Evolutionary conservation across 164 flowering plant species (phyloP), one percentile per base, ranked within the genome.

Genomic region (Nymphaea colorata): DNA sequence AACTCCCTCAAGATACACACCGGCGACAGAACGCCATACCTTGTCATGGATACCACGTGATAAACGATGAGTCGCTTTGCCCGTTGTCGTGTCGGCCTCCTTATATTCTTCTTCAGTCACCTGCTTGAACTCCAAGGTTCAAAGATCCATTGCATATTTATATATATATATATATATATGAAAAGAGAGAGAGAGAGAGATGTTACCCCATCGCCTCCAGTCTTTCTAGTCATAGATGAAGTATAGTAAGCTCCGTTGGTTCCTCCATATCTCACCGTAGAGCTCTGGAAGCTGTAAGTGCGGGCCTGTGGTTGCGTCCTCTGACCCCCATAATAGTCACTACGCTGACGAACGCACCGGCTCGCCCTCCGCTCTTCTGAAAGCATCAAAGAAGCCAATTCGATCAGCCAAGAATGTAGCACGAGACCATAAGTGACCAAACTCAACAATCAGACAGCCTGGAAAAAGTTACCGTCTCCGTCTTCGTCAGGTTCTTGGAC

Each of bases 161-260:
- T 57, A 3, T 36, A 25, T 53, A 66, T 5, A 3, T 53, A 43
- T 6, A n/a, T n/a, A 42, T 42, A 5, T 17, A 4, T 42, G 57
- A 70, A 61, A 8, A 61, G 17, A 60, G 41, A 64, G 66, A 25
- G 42, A 64, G 25, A 64, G 15, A 64, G 41, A 59, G 45, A 79
- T 89, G 36, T 76, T 68, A 90, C 99, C 44, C 98, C 98, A 78
- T 94, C 92, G 78, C 87, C 82, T 8, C 97, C 98, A 14, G 79
- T 73, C 79, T 89, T 87, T 76, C 87, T 85, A 2, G 84, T 80
- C 43, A 71, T 84, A 36, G 99, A 92, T 3, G 89, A 79, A 64
- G 96, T 86, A 68, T 90, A 84, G 72, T 90, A 92, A 18, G 96
- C 81, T 53, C 99, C 99, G 83, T 86, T 80, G 1, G 79, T 67